These are phyloP conservation scores for Brassica juncea DNA, from an alignment of 345 rosid genomes.

Conservation along the genomic window DNA sequence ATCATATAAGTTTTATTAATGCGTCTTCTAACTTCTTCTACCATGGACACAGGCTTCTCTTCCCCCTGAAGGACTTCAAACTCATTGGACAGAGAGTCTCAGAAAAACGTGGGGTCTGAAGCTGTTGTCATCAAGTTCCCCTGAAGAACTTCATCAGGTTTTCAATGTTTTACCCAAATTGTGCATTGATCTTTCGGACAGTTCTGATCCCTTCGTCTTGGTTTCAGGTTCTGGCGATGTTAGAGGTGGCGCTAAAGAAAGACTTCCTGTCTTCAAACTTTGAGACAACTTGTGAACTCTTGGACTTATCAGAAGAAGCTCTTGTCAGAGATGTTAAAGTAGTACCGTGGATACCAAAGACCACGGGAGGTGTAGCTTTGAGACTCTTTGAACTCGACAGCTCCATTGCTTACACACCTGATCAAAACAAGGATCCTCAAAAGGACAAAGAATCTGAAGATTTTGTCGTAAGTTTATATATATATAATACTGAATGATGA, in stretches of 20 bases:
- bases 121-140: slow-evolving; percentile 61
- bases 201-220: background rate
- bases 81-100: slow-evolving; percentile 59
- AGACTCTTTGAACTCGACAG: slow-evolving; percentile 69
- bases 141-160: slow-evolving; percentile 70
- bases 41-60: slow-evolving; percentile 55
- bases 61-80: slow-evolving; percentile 68
- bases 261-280: slow-evolving; percentile 64
- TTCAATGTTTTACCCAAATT: slow-evolving; percentile 5
- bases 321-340: slow-evolving; percentile 32
- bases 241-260: slow-evolving; percentile 63
- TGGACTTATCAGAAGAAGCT: slow-evolving; percentile 40
- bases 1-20: background rate
- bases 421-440: slow-evolving; percentile 50
- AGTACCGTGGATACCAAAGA: slow-evolving; percentile 82
- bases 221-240: slow-evolving; percentile 57
- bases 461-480: slow-evolving; percentile 50
- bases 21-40: background rate
- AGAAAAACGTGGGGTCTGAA: slow-evolving; percentile 67
- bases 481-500: background rate
- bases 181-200: background rate
- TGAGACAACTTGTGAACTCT: slow-evolving; percentile 68
- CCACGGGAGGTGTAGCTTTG: slow-evolving; percentile 72
- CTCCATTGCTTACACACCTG: slow-evolving; percentile 51
- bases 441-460: slow-evolving; percentile 51